Base-by-base conservation (phyloP, 225 moss, liverwort and hornwort species). In the Bryoerythrophyllum caledonicum region DNA sequence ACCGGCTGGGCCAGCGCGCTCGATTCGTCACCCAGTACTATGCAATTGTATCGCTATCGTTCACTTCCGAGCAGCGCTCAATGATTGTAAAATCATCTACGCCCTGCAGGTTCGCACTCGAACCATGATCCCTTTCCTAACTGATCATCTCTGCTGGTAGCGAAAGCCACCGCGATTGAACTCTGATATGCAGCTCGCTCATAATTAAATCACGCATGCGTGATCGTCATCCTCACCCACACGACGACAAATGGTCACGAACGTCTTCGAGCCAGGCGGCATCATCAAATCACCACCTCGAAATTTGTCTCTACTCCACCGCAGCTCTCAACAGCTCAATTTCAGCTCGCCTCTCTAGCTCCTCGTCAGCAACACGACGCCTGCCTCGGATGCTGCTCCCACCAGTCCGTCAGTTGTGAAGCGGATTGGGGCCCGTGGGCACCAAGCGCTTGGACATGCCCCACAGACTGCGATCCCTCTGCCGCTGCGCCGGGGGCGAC, bases 371-470 rank as follows among this genome's bases (percentile, higher is more conserved):
- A 49, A 6, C 48, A 19, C 48, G 48, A 49, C 17, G 48, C 48
- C 48, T 46, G 63, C 81, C 78, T 85, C 74, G 75, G 63, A 68
- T 51, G 81, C 68, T 63, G 81, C 85, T 78, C 85, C 77, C 55
- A 25, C 48, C 6, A 19, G 15, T 17, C 53, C 16, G 25, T 71
- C 72, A 85, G 68, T 85, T 85, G 75, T 85, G 85, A 19, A 85
- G 81, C 63, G 85, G 85, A 75, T 85, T 85, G 74, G 87, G 87
- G 54, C 87, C 87, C 3, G 81, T 76, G 2, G 87, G 87, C 63
- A 87, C 87, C 76, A 84, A 76, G 44, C 87, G 84, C 75, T 87
- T 87, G 71, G 87, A 87, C 83, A 87, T 79, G 65, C 87, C 87
- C 83, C 84, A 87, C 73, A 87, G 62, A 64, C 78, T 80, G 40